Evolutionary conservation across 2,329 filamentous ascomycete species (phyloP), one percentile per base, ranked within the genome.

Genomic region (Sporothrix brasiliensis): DNA sequence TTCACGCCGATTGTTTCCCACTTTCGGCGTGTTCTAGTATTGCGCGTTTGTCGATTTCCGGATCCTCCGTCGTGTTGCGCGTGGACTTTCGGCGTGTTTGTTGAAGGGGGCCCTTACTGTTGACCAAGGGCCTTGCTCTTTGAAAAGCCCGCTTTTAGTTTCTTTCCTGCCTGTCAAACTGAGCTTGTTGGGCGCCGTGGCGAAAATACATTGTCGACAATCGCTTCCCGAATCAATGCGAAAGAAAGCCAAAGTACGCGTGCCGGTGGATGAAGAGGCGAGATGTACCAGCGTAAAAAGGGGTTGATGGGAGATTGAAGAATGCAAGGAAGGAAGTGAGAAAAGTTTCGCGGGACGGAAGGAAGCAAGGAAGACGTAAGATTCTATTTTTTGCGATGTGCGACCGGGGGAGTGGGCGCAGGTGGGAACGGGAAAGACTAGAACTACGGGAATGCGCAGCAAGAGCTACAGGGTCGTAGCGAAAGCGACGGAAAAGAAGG

Each of bases 341-440:
- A 67, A 53, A 53, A 50, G 41, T n/a, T 60, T n/a, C 54, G 34
- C 61, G 16, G 61, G 13, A 65, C 4, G 21, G 24, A n/a, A 50
- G 60, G 60, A 65, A 65, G 61, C 24, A 65, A 50, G 61, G 9
- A 65, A 10, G n/a, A 50, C 21, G 50, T 44, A 54, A 56, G 65
- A 56, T 67, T 67, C 63, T 53, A 34, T 49, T 67, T 67, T 5
- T 67, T 67, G 63, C 63, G 65, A 67, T 54, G 44, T 54, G 65
- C 30, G 50, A 54, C 65, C 50, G 65, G 65, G 65, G 50, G 65
- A n/a, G 34, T 58, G 52, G 66, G 66, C 63, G 10, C 6, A 27
- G 7, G 66, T 58, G 52, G 27, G 66, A 68, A 52, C 66, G 66
- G 65, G 66, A 68, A 68, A 49, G 63, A 66, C 52, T 61, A 11